Conservation (phyloP, 1,284 basidiomycete genomes). For the Cutaneotrichosporon daszewskae region DNA sequence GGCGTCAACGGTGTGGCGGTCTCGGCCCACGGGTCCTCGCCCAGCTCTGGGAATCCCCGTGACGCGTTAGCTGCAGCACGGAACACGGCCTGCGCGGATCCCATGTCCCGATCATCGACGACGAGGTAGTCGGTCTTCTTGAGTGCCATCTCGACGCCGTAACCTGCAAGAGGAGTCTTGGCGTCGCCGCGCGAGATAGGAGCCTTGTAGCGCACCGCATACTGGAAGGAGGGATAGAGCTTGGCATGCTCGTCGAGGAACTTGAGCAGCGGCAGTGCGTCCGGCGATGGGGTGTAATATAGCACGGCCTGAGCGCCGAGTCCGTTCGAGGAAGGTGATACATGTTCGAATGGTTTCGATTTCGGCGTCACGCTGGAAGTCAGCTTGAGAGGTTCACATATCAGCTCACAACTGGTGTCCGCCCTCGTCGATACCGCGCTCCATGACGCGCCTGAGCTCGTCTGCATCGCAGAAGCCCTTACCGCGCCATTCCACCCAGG, state of each 20-base stretch:
- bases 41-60: constrained; percentile 28
- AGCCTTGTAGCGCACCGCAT: constrained; percentile 66
- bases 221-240: constrained; percentile 56
- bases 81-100: constrained; percentile 5
- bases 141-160: constrained; percentile 83
- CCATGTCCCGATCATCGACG: constrained; percentile 65
- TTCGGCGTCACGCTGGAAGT: background rate
- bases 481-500: constrained; percentile 86
- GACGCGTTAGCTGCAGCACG: background rate
- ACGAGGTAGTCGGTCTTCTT: constrained; percentile 98
- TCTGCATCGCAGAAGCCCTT: constrained; percentile 66
- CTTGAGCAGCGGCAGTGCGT: constrained; percentile 55
- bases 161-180: constrained; percentile 64
- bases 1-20: constrained; percentile 57
- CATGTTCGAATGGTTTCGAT: background rate
- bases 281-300: constrained; percentile 64
- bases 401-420: constrained; percentile 24
- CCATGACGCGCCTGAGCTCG: constrained; percentile 56
- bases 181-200: background rate
- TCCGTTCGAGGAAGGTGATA: constrained; percentile 51
- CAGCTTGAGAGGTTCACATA: background rate
- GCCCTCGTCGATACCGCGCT: constrained; percentile 50
- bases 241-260: constrained; percentile 56
- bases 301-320: constrained; percentile 58
- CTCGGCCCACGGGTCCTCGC: constrained; percentile 49